phyloP scores from a whole-genome alignment of 1,284 basidiomycete genomes.

The Irpex sp. region DNA sequence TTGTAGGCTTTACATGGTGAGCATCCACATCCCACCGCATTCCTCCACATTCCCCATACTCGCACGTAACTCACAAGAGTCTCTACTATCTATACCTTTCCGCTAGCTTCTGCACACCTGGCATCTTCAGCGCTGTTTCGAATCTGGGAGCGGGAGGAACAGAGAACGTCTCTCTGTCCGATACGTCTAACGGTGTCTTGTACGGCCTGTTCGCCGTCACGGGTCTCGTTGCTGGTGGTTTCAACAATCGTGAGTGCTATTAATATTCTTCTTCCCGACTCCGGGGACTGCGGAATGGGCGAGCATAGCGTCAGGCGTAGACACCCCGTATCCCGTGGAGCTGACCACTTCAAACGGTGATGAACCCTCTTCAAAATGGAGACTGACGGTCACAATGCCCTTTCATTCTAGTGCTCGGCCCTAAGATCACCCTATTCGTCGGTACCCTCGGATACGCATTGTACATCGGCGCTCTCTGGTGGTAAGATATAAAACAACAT shows the following conservation, averaged over 20 bases:
- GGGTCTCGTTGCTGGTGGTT: slow-evolving; percentile 44
- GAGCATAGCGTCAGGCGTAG: not conserved
- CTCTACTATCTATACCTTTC: not conserved
- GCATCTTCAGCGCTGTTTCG: slow-evolving; percentile 47
- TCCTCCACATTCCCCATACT: no score
- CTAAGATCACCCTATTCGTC: slow-evolving; percentile 40
- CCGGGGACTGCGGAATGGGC: not conserved
- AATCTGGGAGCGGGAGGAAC: slow-evolving; percentile 44
- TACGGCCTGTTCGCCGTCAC: slow-evolving; percentile 41
- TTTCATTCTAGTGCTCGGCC: slow-evolving; percentile 35
- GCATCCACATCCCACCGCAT: slow-evolving; percentile 8
- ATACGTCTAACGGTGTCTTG: slow-evolving; percentile 39
- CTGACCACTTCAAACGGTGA: not conserved
- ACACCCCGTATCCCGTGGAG: not conserved
- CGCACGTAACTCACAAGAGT: no score
- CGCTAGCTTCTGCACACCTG: slow-evolving; percentile 36
- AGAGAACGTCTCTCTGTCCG: slow-evolving; percentile 36
- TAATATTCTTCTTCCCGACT: no score
- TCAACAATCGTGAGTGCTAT: slow-evolving; percentile 38
- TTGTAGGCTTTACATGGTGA: slow-evolving; percentile 41
- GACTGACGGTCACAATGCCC: not conserved
- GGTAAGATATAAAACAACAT: slow-evolving; percentile 21
- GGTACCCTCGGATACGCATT: slow-evolving; percentile 44
- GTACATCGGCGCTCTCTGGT: slow-evolving; percentile 44
- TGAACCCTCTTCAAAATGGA: not conserved